Evolutionary conservation across 2,329 filamentous ascomycete species (phyloP).

Genomic region (Sporothrix schenckii): DNA sequence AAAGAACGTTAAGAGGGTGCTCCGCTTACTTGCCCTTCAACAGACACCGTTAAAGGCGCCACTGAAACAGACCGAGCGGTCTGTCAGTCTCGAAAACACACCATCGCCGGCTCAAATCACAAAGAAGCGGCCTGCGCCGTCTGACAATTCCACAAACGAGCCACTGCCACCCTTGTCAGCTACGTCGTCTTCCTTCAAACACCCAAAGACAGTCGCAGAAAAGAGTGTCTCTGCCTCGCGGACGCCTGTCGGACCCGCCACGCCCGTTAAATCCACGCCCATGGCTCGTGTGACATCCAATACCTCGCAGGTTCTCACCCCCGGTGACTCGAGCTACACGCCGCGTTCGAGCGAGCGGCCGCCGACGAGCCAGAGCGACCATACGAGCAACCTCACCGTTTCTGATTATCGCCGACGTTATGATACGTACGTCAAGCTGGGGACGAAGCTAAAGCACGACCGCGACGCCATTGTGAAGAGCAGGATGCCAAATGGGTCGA

Average conservation of each 20-base stretch:
- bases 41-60: slow-evolving; percentile 45
- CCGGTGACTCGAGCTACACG: slow-evolving; percentile 51
- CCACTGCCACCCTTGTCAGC: slow-evolving; percentile 36
- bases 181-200: slow-evolving; percentile 37
- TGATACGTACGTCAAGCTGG: slow-evolving; percentile 47
- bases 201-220: slow-evolving; percentile 49
- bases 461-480: slow-evolving; percentile 51
- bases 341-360: slow-evolving; percentile 48
- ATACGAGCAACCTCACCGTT: slow-evolving; percentile 36
- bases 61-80: slow-evolving; percentile 47
- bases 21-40: slow-evolving; percentile 52
- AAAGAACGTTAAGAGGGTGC: slow-evolving; percentile 49
- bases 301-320: slow-evolving; percentile 57
- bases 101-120: slow-evolving; percentile 46
- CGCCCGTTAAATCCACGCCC: slow-evolving; percentile 54
- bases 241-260: slow-evolving; percentile 48
- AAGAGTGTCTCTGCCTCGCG: slow-evolving; percentile 41
- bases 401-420: slow-evolving; percentile 46
- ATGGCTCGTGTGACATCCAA: slow-evolving; percentile 60
- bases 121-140: slow-evolving; percentile 54
- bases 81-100: slow-evolving; percentile 49
- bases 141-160: slow-evolving; percentile 39
- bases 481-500: slow-evolving; percentile 34
- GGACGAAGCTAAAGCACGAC: slow-evolving; percentile 57
- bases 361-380: slow-evolving; percentile 44